A percentile compares a stretch with the other conserved stretches of the same genome.
Evolutionary conservation across 192 early-diverging fungal species (phyloP).

Genomic region (Linnemannia hyalina): DNA sequence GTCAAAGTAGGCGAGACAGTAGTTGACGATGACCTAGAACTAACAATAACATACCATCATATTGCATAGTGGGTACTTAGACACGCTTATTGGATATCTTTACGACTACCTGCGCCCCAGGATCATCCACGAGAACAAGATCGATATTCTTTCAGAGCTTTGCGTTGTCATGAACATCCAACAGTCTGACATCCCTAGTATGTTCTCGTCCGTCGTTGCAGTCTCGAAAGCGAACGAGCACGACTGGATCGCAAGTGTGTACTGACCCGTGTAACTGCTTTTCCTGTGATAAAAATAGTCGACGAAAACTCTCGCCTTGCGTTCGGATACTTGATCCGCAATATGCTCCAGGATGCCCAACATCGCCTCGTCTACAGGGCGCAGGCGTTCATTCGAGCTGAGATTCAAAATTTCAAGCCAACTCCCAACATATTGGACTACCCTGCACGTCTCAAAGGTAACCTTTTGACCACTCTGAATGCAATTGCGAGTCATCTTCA

Average conservation of each 20-base stretch:
- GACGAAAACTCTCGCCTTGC: constrained; percentile 64
- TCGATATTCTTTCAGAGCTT: constrained; percentile 86
- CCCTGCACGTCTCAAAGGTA: constrained; percentile 56
- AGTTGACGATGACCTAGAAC: background rate
- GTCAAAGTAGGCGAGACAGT: background rate
- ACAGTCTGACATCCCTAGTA: constrained; percentile 58
- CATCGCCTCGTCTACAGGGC: constrained; percentile 90
- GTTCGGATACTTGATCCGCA: constrained; percentile 79
- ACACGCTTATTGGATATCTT: constrained; percentile 78
- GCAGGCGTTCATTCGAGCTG: constrained; percentile 80
- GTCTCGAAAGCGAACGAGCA: background rate
- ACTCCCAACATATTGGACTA: constrained; percentile 76
- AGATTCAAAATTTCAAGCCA: constrained; percentile 83
- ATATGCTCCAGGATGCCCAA: constrained; percentile 92
- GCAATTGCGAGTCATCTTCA: background rate
- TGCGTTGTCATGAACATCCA: constrained; percentile 80
- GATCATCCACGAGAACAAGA: constrained; percentile 88
- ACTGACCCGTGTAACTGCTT: background rate
- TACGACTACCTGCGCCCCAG: constrained; percentile 90
- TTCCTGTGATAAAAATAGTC: constrained; percentile 31
- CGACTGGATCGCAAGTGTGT: constrained; percentile 3
- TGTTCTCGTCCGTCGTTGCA: background rate
- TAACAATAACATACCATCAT: background rate
- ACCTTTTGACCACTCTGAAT: background rate
- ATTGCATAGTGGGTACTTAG: constrained; percentile 75